Conservation (phyloP, 1,139 yeast genomes). For the Nadsonia starkeyi-henricii region DNA sequence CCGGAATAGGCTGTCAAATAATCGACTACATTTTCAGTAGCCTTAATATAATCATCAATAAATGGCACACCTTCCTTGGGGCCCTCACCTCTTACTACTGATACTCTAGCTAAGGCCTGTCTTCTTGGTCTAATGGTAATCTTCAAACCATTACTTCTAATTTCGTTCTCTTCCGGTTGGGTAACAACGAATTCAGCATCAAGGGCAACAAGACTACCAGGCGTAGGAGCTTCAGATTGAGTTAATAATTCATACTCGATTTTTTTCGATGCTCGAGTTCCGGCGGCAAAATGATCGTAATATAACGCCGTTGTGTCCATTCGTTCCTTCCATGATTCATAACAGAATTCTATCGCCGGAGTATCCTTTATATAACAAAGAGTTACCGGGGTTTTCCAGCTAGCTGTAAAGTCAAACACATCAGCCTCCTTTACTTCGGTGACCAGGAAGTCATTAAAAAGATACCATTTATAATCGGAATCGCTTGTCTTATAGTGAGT, state of each 20-base stretch:
- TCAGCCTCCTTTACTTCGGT: slow-evolving; percentile 50
- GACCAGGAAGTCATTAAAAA: slow-evolving; percentile 90
- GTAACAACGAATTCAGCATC: slow-evolving; percentile 94
- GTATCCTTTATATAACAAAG: slow-evolving; percentile 45
- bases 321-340: slow-evolving; percentile 28
- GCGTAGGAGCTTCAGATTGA: slow-evolving; percentile 50
- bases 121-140: slow-evolving; percentile 61
- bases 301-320: slow-evolving; percentile 56
- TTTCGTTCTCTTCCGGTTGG: slow-evolving; percentile 67
- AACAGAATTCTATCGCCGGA: slow-evolving; percentile 27
- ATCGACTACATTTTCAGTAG: slow-evolving; percentile 54
- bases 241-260: slow-evolving; percentile 57
- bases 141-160: slow-evolving; percentile 55
- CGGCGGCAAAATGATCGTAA: slow-evolving; percentile 64
- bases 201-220: slow-evolving; percentile 74
- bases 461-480: slow-evolving; percentile 42
- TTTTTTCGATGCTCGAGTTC: slow-evolving; percentile 43
- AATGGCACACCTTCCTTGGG: slow-evolving; percentile 66
- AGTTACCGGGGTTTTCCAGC: slow-evolving; percentile 79
- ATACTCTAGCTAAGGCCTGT: slow-evolving; percentile 74
- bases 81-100: slow-evolving; percentile 66
- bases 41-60: slow-evolving; percentile 84
- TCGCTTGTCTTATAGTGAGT: not conserved
- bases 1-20: slow-evolving; percentile 88
- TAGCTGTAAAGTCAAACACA: slow-evolving; percentile 48